These are phyloP conservation scores for Ganoderma sinense DNA, from an alignment of 1,284 basidiomycete species.

Conservation along the genomic window DNA sequence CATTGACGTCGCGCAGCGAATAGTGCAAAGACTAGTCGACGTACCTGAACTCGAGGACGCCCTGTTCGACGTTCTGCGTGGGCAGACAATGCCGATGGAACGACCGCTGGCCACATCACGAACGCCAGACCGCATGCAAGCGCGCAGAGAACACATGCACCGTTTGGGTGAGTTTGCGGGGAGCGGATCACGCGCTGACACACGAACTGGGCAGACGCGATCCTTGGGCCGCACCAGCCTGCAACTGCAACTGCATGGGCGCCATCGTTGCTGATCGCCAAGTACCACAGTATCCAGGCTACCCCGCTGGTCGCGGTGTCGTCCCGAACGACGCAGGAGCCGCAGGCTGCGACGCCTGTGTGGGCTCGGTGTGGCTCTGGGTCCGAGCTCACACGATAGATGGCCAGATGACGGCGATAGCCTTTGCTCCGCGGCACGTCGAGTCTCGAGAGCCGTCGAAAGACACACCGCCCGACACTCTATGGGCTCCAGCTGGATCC, in stretches of 20 bases:
- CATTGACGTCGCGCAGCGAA: background rate
- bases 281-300: background rate
- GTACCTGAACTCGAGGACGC: constrained; percentile 9
- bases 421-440: background rate
- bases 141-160: background rate
- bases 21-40: background rate
- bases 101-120: background rate
- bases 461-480: background rate
- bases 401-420: background rate
- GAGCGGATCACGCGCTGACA: background rate
- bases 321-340: background rate
- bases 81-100: background rate
- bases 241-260: too few relatives aligned
- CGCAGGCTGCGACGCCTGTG: background rate
- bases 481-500: background rate
- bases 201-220: too few relatives aligned
- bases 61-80: background rate
- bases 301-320: background rate
- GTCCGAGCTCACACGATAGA: background rate
- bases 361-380: background rate
- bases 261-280: background rate
- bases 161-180: background rate
- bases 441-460: background rate
- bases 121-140: background rate
- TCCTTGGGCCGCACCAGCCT: too few relatives aligned